Base-by-base conservation (phyloP, 2,329 filamentous ascomycete genomes). In the Fusarium verticillioides region DNA sequence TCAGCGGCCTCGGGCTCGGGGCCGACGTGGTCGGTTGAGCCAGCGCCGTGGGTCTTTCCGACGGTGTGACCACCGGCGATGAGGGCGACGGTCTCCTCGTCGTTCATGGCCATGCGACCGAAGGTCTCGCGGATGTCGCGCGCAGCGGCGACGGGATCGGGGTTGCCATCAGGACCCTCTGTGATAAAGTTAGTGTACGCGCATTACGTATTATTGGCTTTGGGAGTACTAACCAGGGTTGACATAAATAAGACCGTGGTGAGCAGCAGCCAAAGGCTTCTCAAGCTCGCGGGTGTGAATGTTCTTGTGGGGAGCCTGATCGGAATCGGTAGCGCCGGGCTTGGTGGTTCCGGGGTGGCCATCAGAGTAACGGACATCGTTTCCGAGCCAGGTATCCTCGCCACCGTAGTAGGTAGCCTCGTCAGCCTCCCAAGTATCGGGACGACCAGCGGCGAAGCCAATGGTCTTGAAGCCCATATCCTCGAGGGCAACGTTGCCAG, bases 31-130 rank as follows among this genome's bases (percentile, higher is more conserved):
- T 72, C 67, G 39, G 63, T 71, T 37, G 74, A 63, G 19, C 69
- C 72, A 18, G 73, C 75, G 21, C 93, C 93, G 83, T 95, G 93
- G 1, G 92, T 93, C 88, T 95, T 95, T 78, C 93, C 93, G 76
- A 95, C 94, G n/a, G 90, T 87, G 86, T 95, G 93, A 34, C 93
- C 93, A 78, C 93, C 93, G 44, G 91, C 91, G 79, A 95, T 95
- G 47, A 95, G 84, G 10, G 93, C 93, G 56, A 93, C 93, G 0
- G 93, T 95, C 86, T 95, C 93, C 82, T 93, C 90, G 79, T 94
- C 92, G 79, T 93, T 90, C 93, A 95, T 95, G 72, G 90, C 93
- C 93, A 95, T 95, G 81, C 92, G 92, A 75, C 86, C 86, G 76
- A 95, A 95, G 36, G 93, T 94, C 65, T 86, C 87, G 73, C 92